Conservation (phyloP, 371 early-diverging fungal species). For the Cokeromyces recurvatus region DNA sequence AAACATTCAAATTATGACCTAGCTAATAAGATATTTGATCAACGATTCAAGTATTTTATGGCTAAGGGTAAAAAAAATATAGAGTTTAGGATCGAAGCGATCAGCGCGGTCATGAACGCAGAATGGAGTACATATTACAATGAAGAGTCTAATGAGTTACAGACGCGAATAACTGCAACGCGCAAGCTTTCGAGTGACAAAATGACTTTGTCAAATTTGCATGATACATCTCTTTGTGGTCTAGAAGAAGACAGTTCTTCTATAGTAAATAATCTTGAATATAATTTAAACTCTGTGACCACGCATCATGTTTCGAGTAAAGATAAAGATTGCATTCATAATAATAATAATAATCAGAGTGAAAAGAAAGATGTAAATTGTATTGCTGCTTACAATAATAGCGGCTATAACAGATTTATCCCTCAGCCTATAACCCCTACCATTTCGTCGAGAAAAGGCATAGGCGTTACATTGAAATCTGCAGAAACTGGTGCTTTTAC, state of each 20-base stretch:
- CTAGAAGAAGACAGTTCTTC: no score
- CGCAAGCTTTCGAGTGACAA: no score
- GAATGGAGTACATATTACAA: background rate
- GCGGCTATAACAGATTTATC: no score
- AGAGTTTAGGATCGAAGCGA: slow-evolving; percentile 23
- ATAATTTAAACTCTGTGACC: no score
- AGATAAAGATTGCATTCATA: no score
- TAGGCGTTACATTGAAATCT: background rate
- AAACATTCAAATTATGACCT: slow-evolving; percentile 13
- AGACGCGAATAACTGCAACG: background rate
- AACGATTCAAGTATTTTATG: slow-evolving; percentile 38
- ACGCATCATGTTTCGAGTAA: no score
- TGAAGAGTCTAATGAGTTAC: background rate
- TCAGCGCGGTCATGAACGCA: slow-evolving; percentile 3
- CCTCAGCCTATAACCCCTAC: no score
- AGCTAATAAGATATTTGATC: slow-evolving; percentile 22
- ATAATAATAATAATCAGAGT: no score
- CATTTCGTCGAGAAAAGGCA: no score
- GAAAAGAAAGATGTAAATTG: no score
- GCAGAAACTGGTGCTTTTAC: slow-evolving; percentile 10
- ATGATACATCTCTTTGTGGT: background rate
- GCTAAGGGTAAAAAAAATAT: slow-evolving; percentile 34
- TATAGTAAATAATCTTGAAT: no score
- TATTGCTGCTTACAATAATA: no score
- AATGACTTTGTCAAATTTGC: background rate